Base-by-base conservation (phyloP, 257 asterid genomes). In the Mitragyna speciosa region DNA sequence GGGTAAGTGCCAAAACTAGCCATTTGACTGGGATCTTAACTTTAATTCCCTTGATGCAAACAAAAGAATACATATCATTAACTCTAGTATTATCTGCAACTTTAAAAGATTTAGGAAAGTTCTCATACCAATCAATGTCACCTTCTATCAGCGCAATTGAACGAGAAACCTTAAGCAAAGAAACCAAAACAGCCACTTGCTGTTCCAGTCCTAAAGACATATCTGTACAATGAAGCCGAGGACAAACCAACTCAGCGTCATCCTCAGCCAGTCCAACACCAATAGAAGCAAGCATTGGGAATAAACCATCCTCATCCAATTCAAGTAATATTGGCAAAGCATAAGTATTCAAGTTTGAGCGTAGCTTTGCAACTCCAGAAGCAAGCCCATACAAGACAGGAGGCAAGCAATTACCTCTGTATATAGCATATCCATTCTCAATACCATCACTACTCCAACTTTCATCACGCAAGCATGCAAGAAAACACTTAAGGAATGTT, bases 121-220 rank as follows among this genome's bases (percentile, higher is more conserved):
- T 81, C 51, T 67, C 92, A 45, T 79, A 80, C 98, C 97, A 93
- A 85, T 92, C 98, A 83, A 95, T 87, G 80, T 93, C 99, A 82
- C 99, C 99, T 84, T 92, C 99, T 80, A 92, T 84, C 86, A 95
- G 87, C 7, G 96, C 97, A 85, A 93, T 95, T 70, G 78, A 72
- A 64, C 99, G 97, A 83, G 93, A 94, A 74, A 91, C 98, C 90
- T 93, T 95, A 75, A 95, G 94, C 84, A 95, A 81, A 66, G 99
- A 95, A 73, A 92, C 90, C 85, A 95, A 87, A 85, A 90, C 89
- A 73, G 98, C 96, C 76, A 92, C 87, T 84, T 84, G 86, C 82
- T 90, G 96, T 84, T 95, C 95, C 82, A 86, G 89, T 52, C 87
- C 89, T 43, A 91, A 82, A 72, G 85, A 75, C 78, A 87, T 52